Evolutionary conservation across 2,329 filamentous ascomycete species (phyloP), one percentile per base, ranked within the genome.

Genomic region (Pseudophaeomoniella oleicola): DNA sequence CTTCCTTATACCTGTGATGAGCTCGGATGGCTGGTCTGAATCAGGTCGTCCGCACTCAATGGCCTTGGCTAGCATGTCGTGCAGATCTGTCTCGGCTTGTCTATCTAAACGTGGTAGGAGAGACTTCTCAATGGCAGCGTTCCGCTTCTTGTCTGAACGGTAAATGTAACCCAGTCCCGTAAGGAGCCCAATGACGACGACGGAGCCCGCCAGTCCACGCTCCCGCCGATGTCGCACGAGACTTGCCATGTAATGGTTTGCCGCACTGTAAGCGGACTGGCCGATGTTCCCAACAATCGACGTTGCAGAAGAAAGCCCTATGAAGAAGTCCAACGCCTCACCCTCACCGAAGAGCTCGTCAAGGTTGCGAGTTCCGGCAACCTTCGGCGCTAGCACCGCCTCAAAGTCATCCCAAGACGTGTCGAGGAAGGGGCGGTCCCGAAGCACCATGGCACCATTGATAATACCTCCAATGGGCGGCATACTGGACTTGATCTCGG

Each of bases 31-130:
- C 30, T 5, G 13, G 5, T 34, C 17, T 2, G 42, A 49, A 3
- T 48, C 39, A 0, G 62, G 58, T 4, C 49, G 52, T 3, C 66
- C 64, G 0, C 58, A 56, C 1, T 55, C 47, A 16, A 72, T 61
- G 4, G 66, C 66, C 45, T 72, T 66, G 6, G 68, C 55, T 40
- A 72, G 66, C 52, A 67, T 60, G 42, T 67, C 61, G 42, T 70
- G 65, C 12, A 71, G 46, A 37, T 70, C 66, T 3, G 57, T 54
- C 47, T 72, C 68, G 2, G 67, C 67, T 10, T 71, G 56, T 37
- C 59, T 60, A 38, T 65, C 66, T 4, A 62, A 60, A 10, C 3
- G 59, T 16, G 18, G 27, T 19, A 27, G 37, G 17, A 40, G 36
- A 19, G 34, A 16, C 4, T 39, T 29, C 12, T 38, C 19, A 16